Evolutionary conservation across 306 rosid species (phyloP), one percentile per base, ranked within the genome.

Genomic region (Aeschynomene evenia): DNA sequence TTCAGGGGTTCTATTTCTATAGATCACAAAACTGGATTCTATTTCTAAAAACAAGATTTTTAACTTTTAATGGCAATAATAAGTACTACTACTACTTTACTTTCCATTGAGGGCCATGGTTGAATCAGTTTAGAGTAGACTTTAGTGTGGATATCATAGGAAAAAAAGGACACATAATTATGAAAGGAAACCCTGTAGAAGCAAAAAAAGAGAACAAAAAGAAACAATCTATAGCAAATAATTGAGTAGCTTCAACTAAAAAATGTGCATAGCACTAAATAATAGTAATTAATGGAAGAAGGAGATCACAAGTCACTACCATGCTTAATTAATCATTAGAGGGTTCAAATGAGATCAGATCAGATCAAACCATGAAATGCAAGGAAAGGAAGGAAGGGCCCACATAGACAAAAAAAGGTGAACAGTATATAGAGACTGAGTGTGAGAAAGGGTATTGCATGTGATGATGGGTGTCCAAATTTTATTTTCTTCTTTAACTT

Each of bases 11-110:
- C 14, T 49, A n/a, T n/a, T n/a, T n/a, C n/a, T n/a, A n/a, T n/a
- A 74, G 66, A 88, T 64, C 74, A 48, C 74, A 56, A n/a, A n/a
- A 29, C 77, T 81, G 7, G 49, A 37, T 55, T 29, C 24, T 57
- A 40, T 67, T 62, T 48, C 57, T 39, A 10, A 57, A 26, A 80
- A 16, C 57, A 74, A 39, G 59, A 62, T 57, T 75, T 73, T 40
- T n/a, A 73, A 63, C 86, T 79, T 85, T 86, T 58, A 40, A 72
- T 42, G 65, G 66, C 68, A 45, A 56, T 84, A n/a, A 81, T 84
- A n/a, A 81, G 77, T 77, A 66, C 81, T n/a, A 12, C 31, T 72
- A 3, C n/a, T n/a, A n/a, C n/a, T n/a, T n/a, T n/a, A n/a, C 77
- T 60, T 72, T 55, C 52, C 15, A 28, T 64, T 64, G 43, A 43